Evolutionary conservation across 768 basidiomycete genomes (phyloP), one percentile per base, ranked within the genome.

Genomic region (Cyclocybe aegerita): DNA sequence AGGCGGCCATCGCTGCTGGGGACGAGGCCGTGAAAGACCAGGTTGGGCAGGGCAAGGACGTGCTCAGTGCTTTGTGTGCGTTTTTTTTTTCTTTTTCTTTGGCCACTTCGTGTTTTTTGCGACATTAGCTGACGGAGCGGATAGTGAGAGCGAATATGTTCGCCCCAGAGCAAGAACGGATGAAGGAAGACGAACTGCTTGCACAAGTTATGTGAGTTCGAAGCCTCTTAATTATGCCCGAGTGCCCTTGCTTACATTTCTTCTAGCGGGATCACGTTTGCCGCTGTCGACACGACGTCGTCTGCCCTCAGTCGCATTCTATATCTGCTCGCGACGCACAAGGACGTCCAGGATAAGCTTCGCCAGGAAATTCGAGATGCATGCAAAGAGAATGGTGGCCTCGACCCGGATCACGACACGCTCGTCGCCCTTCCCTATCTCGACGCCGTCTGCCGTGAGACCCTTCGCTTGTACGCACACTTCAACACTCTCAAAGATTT

Each of bases 11-110:
- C 4, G 55, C 54, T 11, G 61, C 60, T 32, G 70, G 71, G 12
- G 70, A 73, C 30, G 64, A 66, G 16, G 68, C 63, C 3, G 56
- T 70, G 2, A 50, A 60, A 9, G 55, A 53, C 12, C 65, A 73
- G 46, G 63, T 73, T 30, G 70, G 65, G 9, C 62, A 66, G 48
- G 74, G 75, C 12, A 75, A 74, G 46, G 78, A 80, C 54, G 66
- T 80, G 14, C 71, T 79, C 54, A 79, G 72, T 47, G 64, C 76
- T 31, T 60, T 79, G 9, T 59, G 79, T 80, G 55, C 34, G 74
- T 23, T 23, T 23, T 23, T 4, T 2, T 4, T 23, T 4, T 2
- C 23, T 23, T 23, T 23, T 4, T 23, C 23, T 23, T 23, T 23
- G 23, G 23, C 57, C 30, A 14, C 1, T 42, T 6, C 8, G n/a